phyloP scores from a whole-genome alignment of 257 asterid species.

The Plantago ovata region DNA sequence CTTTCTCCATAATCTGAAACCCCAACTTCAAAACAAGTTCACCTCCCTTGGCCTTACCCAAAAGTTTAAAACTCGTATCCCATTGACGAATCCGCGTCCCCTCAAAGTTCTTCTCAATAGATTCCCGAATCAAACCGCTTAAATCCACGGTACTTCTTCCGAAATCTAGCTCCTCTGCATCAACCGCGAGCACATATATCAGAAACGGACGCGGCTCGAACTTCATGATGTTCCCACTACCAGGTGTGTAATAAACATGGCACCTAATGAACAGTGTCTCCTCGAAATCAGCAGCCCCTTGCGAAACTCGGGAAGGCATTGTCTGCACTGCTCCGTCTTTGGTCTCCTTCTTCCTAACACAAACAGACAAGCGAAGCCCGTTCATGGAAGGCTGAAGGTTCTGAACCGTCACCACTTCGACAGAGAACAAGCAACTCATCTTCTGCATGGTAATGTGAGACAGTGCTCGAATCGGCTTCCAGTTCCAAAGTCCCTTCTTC shows the following conservation, averaged over 20 bases:
- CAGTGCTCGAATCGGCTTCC: slow-evolving; percentile 88
- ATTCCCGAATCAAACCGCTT: slow-evolving; percentile 62
- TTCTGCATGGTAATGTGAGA: slow-evolving; percentile 80
- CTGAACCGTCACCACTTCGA: slow-evolving; percentile 69
- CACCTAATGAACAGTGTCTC: slow-evolving; percentile 81
- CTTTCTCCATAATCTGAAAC: slow-evolving; percentile 97
- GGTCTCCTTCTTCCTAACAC: slow-evolving; percentile 72
- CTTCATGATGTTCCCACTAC: slow-evolving; percentile 42
- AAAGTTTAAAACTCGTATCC: slow-evolving; percentile 54
- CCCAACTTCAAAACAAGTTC: slow-evolving; percentile 78
- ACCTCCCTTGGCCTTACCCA: slow-evolving; percentile 89
- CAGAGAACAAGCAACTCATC: slow-evolving; percentile 77
- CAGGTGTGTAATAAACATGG: slow-evolving; percentile 72
- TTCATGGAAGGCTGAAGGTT: slow-evolving; percentile 79
- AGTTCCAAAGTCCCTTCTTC: slow-evolving; percentile 76
- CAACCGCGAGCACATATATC: slow-evolving; percentile 68
- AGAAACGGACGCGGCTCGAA: slow-evolving; percentile 81
- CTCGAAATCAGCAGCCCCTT: slow-evolving; percentile 84
- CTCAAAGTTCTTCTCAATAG: slow-evolving; percentile 62
- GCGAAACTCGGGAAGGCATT: slow-evolving; percentile 84
- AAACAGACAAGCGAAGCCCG: slow-evolving; percentile 77
- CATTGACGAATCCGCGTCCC: slow-evolving; percentile 71
- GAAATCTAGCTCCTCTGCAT: slow-evolving; percentile 73
- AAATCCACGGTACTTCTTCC: slow-evolving; percentile 69
- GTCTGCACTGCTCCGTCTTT: slow-evolving; percentile 79